Conservation (phyloP, 73 alveolate genomes). For the Paramecium tetraurelia region DNA sequence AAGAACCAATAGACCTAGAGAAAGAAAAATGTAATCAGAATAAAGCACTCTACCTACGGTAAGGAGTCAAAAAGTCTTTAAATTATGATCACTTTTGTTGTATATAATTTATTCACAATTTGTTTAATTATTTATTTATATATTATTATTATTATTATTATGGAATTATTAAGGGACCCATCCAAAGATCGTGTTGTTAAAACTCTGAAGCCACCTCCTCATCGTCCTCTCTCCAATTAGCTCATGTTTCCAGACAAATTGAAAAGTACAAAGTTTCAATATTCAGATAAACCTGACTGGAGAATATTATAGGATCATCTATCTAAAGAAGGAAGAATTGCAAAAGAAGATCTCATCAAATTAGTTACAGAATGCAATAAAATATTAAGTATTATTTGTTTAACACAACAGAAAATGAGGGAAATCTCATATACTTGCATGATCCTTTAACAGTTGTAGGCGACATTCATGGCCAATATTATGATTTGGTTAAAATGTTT, state of each 20-base stretch:
- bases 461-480: conserved; percentile 93
- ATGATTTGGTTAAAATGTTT: conserved; percentile 89
- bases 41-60: not conserved
- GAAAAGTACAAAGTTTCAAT: not conserved
- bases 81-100: not conserved
- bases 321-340: conserved; percentile 81
- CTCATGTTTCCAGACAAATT: conserved; percentile 30
- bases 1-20: not conserved
- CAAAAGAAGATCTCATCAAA: conserved; percentile 66
- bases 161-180: conserved; percentile 57
- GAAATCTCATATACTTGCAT: conserved; percentile 84
- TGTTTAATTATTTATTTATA: not conserved
- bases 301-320: conserved; percentile 77
- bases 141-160: not conserved
- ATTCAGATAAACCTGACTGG: conserved; percentile 83
- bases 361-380: conserved; percentile 68
- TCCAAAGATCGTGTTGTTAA: conserved; percentile 53
- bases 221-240: conserved; percentile 41
- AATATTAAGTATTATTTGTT: conserved; percentile 70
- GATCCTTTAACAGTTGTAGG: conserved; percentile 96
- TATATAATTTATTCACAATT: not conserved
- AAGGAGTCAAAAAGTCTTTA: not conserved
- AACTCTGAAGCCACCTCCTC: conserved; percentile 60
- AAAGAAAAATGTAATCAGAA: conserved; percentile 2
- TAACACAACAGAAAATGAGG: conserved; percentile 76